Evolutionary conservation across 768 basidiomycete species (phyloP), one percentile per base, ranked within the genome.

Genomic region (Mycena rosella): DNA sequence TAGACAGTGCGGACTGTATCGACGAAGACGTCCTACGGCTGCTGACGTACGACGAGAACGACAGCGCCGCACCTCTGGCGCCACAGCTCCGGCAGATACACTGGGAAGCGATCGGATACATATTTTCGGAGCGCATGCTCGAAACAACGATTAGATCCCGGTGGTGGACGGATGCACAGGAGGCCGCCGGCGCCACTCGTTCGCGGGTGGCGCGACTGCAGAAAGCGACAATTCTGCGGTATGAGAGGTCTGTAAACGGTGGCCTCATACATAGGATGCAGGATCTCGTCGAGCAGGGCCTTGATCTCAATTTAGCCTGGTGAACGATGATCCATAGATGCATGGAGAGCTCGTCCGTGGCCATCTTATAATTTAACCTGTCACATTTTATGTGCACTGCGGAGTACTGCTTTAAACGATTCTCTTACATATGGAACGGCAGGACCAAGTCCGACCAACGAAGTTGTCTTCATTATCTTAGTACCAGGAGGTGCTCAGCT

Each of bases 91-190:
- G 29, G 30, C 38, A 52, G 18, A 2, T 57, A 9, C 9, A 29
- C 26, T 40, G 30, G 34, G 18, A 20, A 7, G 45, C 20, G 4
- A 13, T 57, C 24, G 47, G 47, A 6, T 38, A 54, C 45, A 5
- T 17, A 5, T 57, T 64, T 18, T 24, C n/a, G 32, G 45, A 45
- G 17, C 5, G 10, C 0, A 6, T 3, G 0, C 44, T 63, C 15
- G 53, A 57, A 27, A 45, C 20, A 10, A 36, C 45, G 34, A 40
- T 64, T 36, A 26, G 55, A 14, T 64, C 63, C 8, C 63, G 63
- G 5, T 56, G 55, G 34, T 40, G 53, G 54, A 38, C 34, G 30
- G n/a, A n/a, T n/a, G n/a, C n/a, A n/a, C 4, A 22, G 24, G 34
- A 22, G 8, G 13, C 3, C 13, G 18, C 11, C 14, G 5, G 5